Evolutionary conservation across 805 yeast genomes (phyloP).

Genomic region (Cyberlindnera bimundalis): DNA sequence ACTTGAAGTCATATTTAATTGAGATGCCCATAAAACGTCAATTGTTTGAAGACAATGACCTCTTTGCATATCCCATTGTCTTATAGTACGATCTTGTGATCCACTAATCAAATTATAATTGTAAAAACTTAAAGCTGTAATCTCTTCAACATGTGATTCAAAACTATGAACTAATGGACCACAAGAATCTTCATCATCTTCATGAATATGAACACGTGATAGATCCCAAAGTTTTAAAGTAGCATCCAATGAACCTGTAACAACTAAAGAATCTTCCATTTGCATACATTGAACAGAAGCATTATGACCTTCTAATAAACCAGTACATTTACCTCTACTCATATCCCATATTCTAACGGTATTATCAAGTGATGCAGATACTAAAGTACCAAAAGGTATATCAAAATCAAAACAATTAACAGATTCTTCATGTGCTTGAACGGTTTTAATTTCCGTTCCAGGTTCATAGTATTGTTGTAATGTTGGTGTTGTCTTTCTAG

Average conservation of each 20-base stretch:
- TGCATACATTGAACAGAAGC: slow-evolving; percentile 60
- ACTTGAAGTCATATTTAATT: slow-evolving; percentile 20
- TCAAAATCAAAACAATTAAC: slow-evolving; percentile 65
- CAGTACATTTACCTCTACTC: slow-evolving; percentile 48
- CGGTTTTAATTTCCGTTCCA: slow-evolving; percentile 49
- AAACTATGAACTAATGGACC: slow-evolving; percentile 44
- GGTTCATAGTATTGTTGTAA: slow-evolving; percentile 61
- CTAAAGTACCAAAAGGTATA: slow-evolving; percentile 70
- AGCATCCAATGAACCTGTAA: slow-evolving; percentile 63
- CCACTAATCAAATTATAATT: slow-evolving; percentile 59
- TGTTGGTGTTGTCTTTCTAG: slow-evolving; percentile 55
- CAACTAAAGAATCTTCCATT: slow-evolving; percentile 46
- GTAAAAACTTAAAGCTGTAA: slow-evolving; percentile 58
- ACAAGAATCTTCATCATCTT: slow-evolving; percentile 25
- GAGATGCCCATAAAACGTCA: slow-evolving; percentile 62
- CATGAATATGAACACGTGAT: slow-evolving; percentile 23
- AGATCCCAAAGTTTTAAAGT: slow-evolving; percentile 60
- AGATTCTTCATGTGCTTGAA: slow-evolving; percentile 50
- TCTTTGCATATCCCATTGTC: slow-evolving; percentile 70
- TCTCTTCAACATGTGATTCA: slow-evolving; percentile 63
- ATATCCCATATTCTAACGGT: slow-evolving; percentile 83
- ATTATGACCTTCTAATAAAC: slow-evolving; percentile 55
- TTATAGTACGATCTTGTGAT: slow-evolving; percentile 64
- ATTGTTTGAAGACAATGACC: slow-evolving; percentile 70
- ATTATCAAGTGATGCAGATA: slow-evolving; percentile 75